Evolutionary conservation across 2,329 filamentous ascomycete species (phyloP).

Genomic region (Calonectria honghensis): DNA sequence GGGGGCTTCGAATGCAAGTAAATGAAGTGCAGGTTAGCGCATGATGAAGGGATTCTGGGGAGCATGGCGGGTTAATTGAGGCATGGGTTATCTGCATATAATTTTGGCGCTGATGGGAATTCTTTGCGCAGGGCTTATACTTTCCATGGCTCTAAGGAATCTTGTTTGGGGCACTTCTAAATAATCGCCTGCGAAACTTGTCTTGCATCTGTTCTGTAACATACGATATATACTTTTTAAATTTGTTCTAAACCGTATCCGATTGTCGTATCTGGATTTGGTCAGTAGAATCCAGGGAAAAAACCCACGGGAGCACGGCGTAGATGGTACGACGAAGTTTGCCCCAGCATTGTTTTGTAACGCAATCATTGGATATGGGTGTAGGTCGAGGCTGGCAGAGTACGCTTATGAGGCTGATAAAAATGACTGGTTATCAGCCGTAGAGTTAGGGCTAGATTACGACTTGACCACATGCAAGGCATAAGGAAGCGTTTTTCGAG

Average conservation of each 20-base stretch:
- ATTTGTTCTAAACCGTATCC: not conserved
- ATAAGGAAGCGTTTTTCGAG: not conserved
- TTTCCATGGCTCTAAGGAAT: conserved; percentile 23
- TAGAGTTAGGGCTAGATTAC: not conserved
- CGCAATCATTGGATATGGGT: too few species aligned
- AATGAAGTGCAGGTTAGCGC: conserved; percentile 16
- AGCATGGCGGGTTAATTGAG: conserved; percentile 36
- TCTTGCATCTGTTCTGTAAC: conserved; percentile 38
- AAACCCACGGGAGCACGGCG: not conserved
- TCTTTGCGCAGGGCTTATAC: conserved; percentile 28
- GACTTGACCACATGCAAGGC: not conserved
- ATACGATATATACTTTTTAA: conserved; percentile 37
- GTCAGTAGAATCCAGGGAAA: too few species aligned
- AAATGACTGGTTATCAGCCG: not conserved
- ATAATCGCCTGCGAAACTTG: conserved; percentile 25
- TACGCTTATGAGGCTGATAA: not conserved
- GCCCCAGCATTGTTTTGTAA: not conserved
- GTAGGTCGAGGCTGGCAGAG: not conserved
- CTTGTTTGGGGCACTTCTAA: conserved; percentile 28
- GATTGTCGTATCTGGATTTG: not conserved
- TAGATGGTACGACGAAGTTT: not conserved
- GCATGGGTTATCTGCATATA: conserved; percentile 29
- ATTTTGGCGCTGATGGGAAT: conserved; percentile 37
- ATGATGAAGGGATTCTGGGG: conserved; percentile 19
- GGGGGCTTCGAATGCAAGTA: conserved; percentile 13